Evolutionary conservation across 1,284 basidiomycete genomes (phyloP).

Genomic region (Peniophora sp.): DNA sequence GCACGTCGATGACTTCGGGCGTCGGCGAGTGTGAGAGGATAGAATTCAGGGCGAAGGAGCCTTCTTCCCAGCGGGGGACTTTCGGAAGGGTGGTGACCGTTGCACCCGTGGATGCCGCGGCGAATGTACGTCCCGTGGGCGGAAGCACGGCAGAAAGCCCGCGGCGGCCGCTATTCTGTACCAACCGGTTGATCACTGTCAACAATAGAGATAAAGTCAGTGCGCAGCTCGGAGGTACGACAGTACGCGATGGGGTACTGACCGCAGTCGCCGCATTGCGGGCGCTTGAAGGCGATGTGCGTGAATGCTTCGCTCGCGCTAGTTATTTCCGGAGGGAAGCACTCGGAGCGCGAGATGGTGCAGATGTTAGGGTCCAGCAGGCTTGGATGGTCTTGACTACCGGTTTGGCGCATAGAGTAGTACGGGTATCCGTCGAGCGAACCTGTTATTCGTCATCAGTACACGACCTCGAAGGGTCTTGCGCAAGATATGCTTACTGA

Average conservation of each 20-base stretch:
- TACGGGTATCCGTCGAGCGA: conserved; percentile 23
- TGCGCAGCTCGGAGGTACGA: too few species aligned
- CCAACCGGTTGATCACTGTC: conserved; percentile 30
- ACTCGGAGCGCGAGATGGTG: conserved; percentile 7
- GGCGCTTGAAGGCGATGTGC: conserved; percentile 34
- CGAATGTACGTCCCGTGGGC: conserved; percentile 12
- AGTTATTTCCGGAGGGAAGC: conserved; percentile 10
- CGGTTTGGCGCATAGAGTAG: conserved; percentile 10
- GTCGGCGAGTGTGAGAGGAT: conserved; percentile 25
- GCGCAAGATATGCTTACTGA: conserved; percentile 6
- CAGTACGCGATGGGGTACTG: too few species aligned
- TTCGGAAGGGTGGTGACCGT: conserved; percentile 32
- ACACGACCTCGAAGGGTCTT: background rate
- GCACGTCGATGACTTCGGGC: conserved; percentile 16
- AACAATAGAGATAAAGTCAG: too few species aligned
- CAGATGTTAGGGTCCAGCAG: conserved; percentile 6
- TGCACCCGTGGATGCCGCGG: conserved; percentile 8
- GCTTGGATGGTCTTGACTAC: conserved; percentile 10
- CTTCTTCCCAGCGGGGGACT: conserved; percentile 23
- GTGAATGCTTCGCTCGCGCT: conserved; percentile 32
- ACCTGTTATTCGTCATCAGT: conserved; percentile 7
- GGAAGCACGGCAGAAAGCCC: conserved; percentile 41
- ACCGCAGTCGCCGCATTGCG: conserved; percentile 38
- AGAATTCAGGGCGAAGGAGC: conserved; percentile 30
- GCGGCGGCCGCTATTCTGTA: conserved; percentile 31